These are phyloP conservation scores for Pichia nakasei DNA, from an alignment of 805 yeast genomes.

Conservation along the genomic window DNA sequence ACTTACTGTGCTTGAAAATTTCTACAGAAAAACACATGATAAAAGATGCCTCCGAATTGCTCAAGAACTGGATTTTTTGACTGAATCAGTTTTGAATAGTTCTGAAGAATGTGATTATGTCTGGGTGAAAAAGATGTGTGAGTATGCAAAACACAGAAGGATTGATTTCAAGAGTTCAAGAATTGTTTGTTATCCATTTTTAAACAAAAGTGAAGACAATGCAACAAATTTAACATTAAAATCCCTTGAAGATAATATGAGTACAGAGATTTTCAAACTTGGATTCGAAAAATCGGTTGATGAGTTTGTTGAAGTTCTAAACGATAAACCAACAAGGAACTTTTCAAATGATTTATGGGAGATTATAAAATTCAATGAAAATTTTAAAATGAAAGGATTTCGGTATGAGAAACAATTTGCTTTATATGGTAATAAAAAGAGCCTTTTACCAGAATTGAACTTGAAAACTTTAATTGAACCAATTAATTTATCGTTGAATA, in stretches of 20 bases:
- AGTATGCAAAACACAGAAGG: neutral
- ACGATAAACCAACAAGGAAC: too few relatives aligned
- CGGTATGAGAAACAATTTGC: conserved; percentile 13
- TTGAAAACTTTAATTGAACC: neutral
- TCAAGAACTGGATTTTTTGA: conserved; percentile 9
- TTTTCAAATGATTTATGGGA: neutral
- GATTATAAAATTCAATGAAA: neutral
- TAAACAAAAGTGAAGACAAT: neutral
- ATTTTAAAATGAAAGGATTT: neutral
- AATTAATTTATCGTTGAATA: neutral
- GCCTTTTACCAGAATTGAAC: conserved; percentile 6
- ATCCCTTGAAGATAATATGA: neutral
- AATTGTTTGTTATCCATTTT: neutral
- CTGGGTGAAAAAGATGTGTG: neutral
- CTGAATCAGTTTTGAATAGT: too few relatives aligned
- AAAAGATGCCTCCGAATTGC: neutral
- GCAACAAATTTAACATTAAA: too few relatives aligned
- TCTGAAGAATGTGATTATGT: neutral
- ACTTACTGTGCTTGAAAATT: conserved; percentile 2
- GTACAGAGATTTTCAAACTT: neutral
- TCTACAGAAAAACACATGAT: conserved; percentile 1
- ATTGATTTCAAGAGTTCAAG: neutral
- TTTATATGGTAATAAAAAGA: conserved; percentile 13
- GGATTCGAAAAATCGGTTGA: neutral
- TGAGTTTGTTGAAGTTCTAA: neutral